These are phyloP conservation scores for Apiotrichum porosum DNA, from an alignment of 1,284 basidiomycete species.

Conservation along the genomic window DNA sequence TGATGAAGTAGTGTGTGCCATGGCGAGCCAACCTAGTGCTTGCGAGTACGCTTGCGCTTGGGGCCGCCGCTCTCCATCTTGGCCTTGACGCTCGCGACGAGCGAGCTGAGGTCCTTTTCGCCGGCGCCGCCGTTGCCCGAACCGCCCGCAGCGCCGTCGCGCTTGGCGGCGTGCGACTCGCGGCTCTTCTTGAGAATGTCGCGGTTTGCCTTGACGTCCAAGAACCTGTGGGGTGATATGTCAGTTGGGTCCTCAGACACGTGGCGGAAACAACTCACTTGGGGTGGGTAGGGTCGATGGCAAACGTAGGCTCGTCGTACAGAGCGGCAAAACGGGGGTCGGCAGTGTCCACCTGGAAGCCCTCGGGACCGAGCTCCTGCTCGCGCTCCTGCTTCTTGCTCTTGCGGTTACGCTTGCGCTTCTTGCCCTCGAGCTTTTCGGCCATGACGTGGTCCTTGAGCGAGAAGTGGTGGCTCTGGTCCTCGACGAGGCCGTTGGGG, in stretches of 20 bases:
- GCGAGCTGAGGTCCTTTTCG: slow-evolving; percentile 56
- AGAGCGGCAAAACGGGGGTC: slow-evolving; percentile 84
- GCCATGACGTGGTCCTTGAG: slow-evolving; percentile 84
- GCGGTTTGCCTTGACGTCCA: slow-evolving; percentile 82
- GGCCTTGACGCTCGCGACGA: slow-evolving; percentile 81
- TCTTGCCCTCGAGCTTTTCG: slow-evolving; percentile 62
- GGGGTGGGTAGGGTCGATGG: slow-evolving; percentile 93
- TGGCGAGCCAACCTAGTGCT: slow-evolving; percentile 2
- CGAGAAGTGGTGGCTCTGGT: slow-evolving; percentile 62
- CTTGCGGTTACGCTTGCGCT: slow-evolving; percentile 54
- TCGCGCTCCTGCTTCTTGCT: slow-evolving; percentile 58
- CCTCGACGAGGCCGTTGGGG: slow-evolving; percentile 12
- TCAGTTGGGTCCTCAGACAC: slow-evolving; percentile 1
- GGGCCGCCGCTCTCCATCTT: slow-evolving; percentile 50
- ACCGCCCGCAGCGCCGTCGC: slow-evolving; percentile 13
- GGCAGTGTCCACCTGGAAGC: slow-evolving; percentile 74
- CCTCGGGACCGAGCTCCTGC: slow-evolving; percentile 47
- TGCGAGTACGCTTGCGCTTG: not conserved
- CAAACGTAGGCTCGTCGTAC: slow-evolving; percentile 86
- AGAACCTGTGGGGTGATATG: slow-evolving; percentile 62
- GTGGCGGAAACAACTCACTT: slow-evolving; percentile 59
- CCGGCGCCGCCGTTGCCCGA: slow-evolving; percentile 4
- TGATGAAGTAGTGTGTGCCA: too few species aligned
- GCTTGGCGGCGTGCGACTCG: slow-evolving; percentile 24
- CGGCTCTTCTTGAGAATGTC: slow-evolving; percentile 59